A percentile compares a stretch with the other conserved stretches of the same genome.
These are phyloP conservation scores for Zygnema circumcarinatum DNA, from an alignment of 139 green algal species.

Conservation along the genomic window DNA sequence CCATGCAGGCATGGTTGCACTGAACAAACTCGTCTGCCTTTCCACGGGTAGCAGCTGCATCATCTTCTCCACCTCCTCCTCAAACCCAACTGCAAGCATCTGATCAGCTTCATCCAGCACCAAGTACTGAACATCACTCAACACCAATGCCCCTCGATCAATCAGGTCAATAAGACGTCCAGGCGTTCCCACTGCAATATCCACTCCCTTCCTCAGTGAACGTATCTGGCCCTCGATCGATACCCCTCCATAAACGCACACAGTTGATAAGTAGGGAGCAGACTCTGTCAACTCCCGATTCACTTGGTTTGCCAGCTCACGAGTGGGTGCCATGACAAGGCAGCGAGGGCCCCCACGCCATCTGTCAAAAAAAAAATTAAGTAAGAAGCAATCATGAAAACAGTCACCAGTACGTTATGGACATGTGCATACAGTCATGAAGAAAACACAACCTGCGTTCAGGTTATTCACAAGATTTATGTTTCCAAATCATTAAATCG, in stretches of 20 bases:
- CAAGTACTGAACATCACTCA: constrained; percentile 80
- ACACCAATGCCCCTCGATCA: constrained; percentile 76
- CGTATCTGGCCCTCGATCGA: constrained; percentile 68
- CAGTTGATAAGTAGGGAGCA: constrained; percentile 73
- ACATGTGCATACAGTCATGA: neutral
- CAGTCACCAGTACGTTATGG: too few species aligned
- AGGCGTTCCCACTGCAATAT: constrained; percentile 96
- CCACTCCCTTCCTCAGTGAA: constrained; percentile 72
- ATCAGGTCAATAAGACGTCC: constrained; percentile 96
- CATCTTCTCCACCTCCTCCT: constrained; percentile 97
- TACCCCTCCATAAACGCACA: constrained; percentile 89
- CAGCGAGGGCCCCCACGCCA: constrained; percentile 72
- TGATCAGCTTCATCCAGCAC: constrained; percentile 98
- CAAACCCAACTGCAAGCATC: constrained; percentile 98
- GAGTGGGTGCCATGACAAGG: constrained; percentile 93
- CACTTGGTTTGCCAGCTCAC: constrained; percentile 99
- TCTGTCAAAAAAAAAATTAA: constrained; percentile 16
- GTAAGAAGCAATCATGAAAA: too few species aligned
- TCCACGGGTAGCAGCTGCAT: constrained; percentile 73
- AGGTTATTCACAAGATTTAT: too few species aligned
- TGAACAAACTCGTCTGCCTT: constrained; percentile 96
- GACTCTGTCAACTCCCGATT: constrained; percentile 85
- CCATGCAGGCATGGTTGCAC: constrained; percentile 94
- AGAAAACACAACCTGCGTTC: neutral
- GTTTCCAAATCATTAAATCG: too few species aligned